phyloP scores from a whole-genome alignment of 768 basidiomycete species.

The Polyporus arcularius region DNA sequence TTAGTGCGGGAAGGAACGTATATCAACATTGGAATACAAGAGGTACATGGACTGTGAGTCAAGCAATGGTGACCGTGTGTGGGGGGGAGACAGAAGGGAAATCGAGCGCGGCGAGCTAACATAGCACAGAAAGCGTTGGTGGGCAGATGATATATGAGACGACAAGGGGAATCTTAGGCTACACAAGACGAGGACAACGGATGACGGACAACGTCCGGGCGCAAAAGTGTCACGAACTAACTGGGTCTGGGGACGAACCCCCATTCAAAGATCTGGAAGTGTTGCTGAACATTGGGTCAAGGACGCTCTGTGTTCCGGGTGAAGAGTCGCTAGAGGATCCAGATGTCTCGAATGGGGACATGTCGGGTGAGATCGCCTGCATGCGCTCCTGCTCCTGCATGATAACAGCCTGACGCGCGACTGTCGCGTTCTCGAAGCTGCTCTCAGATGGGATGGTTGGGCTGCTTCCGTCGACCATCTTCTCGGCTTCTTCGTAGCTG shows the following conservation, averaged over 20 bases:
- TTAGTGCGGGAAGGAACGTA: not conserved
- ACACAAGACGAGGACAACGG: not conserved
- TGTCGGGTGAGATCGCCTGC: slow-evolving; percentile 49
- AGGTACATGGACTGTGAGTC: not conserved
- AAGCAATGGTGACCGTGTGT: not conserved
- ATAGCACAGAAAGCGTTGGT: too few relatives aligned
- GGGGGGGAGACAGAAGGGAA: not conserved
- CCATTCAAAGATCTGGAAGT: too few relatives aligned
- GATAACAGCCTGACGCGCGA: slow-evolving; percentile 57
- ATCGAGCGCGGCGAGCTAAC: not conserved
- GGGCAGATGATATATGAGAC: not conserved
- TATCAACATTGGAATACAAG: not conserved
- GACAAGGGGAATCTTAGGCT: not conserved
- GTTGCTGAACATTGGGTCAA: not conserved
- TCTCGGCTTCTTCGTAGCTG: slow-evolving; percentile 65
- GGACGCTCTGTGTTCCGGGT: not conserved
- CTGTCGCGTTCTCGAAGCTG: slow-evolving; percentile 51
- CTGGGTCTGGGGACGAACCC: not conserved
- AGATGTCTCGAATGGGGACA: slow-evolving; percentile 41
- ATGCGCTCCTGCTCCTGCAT: slow-evolving; percentile 61
- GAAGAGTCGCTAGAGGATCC: not conserved
- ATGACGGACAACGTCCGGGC: not conserved
- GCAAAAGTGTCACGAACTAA: not conserved
- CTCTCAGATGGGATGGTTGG: slow-evolving; percentile 44
- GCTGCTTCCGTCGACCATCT: slow-evolving; percentile 48